Conservation (phyloP, 2,329 filamentous ascomycete species). For the Dendryphion nanum region DNA sequence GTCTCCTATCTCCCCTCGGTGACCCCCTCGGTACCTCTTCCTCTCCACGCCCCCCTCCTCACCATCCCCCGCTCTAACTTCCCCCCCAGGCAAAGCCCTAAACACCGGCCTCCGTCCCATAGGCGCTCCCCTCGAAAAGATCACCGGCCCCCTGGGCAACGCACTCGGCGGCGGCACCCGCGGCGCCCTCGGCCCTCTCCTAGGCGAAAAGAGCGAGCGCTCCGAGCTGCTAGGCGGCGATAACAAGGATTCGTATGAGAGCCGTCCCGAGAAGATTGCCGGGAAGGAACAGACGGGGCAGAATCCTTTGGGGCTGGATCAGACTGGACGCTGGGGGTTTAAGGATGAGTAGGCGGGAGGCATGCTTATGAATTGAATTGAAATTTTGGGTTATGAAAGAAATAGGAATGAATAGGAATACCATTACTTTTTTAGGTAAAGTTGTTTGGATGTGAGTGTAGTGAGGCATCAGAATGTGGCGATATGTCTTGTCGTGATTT, state of each 20-base stretch:
- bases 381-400: too few species aligned
- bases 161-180: constrained; percentile 38
- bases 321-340: constrained; percentile 38
- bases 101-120: constrained; percentile 39
- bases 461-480: too few species aligned
- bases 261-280: constrained; percentile 36
- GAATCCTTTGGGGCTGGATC: constrained; percentile 41
- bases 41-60: neutral
- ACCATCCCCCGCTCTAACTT: constrained; percentile 6
- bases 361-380: too few species aligned
- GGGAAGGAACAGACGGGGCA: constrained; percentile 40
- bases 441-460: too few species aligned
- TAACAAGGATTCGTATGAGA: constrained; percentile 39
- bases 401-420: too few species aligned
- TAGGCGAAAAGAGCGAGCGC: constrained; percentile 35
- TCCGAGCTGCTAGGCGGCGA: constrained; percentile 38
- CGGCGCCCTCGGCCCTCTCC: constrained; percentile 33
- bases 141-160: constrained; percentile 38
- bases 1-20: constrained; percentile 28
- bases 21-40: constrained; percentile 28
- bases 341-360: constrained; percentile 22
- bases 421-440: too few species aligned
- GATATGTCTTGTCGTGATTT: too few species aligned
- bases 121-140: constrained; percentile 37
- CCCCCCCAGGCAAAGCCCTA: constrained; percentile 33